A percentile compares a stretch with the other conserved stretches of the same genome.
Conservation (phyloP, 352 stramenopile species). For the Phytopythium aichiense region DNA sequence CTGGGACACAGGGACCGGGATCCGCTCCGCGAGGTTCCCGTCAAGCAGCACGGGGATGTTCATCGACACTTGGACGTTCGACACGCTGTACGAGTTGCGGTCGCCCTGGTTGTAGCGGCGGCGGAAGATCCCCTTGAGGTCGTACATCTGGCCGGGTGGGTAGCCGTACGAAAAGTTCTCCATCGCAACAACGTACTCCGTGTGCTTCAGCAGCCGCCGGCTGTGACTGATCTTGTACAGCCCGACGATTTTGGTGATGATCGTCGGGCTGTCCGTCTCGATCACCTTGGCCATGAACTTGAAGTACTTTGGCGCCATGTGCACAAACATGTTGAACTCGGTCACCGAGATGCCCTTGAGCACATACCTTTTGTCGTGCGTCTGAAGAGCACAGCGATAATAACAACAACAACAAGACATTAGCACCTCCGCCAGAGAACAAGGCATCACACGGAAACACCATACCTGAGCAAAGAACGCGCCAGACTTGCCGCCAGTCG, state of each 20-base stretch:
- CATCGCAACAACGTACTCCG: constrained; percentile 85
- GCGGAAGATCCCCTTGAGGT: constrained; percentile 82
- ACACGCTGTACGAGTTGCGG: constrained; percentile 30
- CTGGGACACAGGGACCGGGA: constrained; percentile 71
- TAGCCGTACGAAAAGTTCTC: constrained; percentile 85
- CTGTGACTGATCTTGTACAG: constrained; percentile 76
- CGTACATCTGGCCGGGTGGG: constrained; percentile 74
- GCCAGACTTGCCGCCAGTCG: constrained; percentile 79
- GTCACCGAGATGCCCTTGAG: constrained; percentile 83
- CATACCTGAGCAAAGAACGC: constrained; percentile 83
- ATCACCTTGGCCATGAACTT: constrained; percentile 76
- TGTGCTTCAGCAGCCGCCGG: constrained; percentile 60
- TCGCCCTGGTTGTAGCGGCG: constrained; percentile 59
- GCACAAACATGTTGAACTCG: constrained; percentile 89
- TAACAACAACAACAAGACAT: not conserved
- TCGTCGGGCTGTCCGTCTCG: constrained; percentile 46
- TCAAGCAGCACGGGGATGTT: constrained; percentile 72
- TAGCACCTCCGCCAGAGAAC: constrained; percentile 3
- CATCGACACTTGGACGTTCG: constrained; percentile 45
- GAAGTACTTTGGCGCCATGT: constrained; percentile 87
- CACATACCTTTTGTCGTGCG: constrained; percentile 81
- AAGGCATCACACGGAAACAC: constrained; percentile 7
- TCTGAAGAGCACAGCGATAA: constrained; percentile 26
- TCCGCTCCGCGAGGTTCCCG: constrained; percentile 76
- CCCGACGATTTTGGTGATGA: constrained; percentile 85